Evolutionary conservation across 805 yeast genomes (phyloP).

Genomic region (Pichia kluyveri): DNA sequence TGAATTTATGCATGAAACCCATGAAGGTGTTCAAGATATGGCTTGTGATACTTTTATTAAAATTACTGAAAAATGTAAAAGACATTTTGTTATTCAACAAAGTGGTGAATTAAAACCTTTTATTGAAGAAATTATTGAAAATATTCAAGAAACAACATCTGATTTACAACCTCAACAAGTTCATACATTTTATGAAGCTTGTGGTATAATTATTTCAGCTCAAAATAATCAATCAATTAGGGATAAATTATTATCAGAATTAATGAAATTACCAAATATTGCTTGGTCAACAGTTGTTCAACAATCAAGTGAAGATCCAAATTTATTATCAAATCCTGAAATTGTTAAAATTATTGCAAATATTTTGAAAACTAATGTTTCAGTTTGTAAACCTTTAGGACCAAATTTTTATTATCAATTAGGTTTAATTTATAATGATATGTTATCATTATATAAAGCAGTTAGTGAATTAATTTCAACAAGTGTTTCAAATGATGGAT

Average conservation of each 20-base stretch:
- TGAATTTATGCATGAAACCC: slow-evolving; percentile 99
- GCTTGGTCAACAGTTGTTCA: slow-evolving; percentile 91
- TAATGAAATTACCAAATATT: slow-evolving; percentile 86
- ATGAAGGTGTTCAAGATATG: slow-evolving; percentile 99
- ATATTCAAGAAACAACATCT: slow-evolving; percentile 77
- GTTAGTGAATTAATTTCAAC: slow-evolving; percentile 80
- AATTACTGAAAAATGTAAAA: slow-evolving; percentile 89
- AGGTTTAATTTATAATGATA: slow-evolving; percentile 76
- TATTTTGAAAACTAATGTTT: slow-evolving; percentile 88
- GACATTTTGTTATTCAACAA: slow-evolving; percentile 87
- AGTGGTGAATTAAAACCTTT: slow-evolving; percentile 83
- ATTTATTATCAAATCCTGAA: slow-evolving; percentile 63
- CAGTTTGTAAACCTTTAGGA: slow-evolving; percentile 92
- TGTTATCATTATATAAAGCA: slow-evolving; percentile 83
- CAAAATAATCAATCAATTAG: slow-evolving; percentile 64
- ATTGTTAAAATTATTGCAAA: slow-evolving; percentile 90
- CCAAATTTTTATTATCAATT: slow-evolving; percentile 85
- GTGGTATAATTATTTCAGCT: slow-evolving; percentile 88
- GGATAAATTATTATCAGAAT: slow-evolving; percentile 60
- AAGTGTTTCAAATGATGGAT: slow-evolving; percentile 70
- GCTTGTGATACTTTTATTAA: slow-evolving; percentile 98
- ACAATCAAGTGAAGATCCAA: slow-evolving; percentile 78
- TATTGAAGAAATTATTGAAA: slow-evolving; percentile 78
- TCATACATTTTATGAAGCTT: slow-evolving; percentile 95
- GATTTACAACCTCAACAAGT: slow-evolving; percentile 96